phyloP scores from a whole-genome alignment of 345 rosid genomes.

The Hypericum perforatum region DNA sequence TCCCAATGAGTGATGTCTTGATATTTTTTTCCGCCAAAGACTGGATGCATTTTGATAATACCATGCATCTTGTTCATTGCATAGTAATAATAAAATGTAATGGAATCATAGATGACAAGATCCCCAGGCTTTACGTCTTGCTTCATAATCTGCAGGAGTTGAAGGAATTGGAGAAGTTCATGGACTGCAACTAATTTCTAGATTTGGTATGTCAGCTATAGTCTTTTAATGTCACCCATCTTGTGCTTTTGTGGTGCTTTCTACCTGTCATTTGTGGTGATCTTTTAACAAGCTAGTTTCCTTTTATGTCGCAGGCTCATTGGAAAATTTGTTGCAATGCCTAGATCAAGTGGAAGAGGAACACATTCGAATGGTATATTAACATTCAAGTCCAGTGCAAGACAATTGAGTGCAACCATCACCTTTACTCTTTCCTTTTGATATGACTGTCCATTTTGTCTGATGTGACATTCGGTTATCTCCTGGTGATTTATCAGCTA shows the following conservation, averaged over 20 bases:
- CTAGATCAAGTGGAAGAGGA: slow-evolving; percentile 63
- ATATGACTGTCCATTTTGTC: too few species aligned
- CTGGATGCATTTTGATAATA: too few species aligned
- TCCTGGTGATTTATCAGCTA: too few species aligned
- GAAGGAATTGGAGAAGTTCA: slow-evolving; percentile 72
- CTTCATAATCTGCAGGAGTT: slow-evolving; percentile 49
- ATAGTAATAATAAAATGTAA: too few species aligned
- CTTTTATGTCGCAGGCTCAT: slow-evolving; percentile 35
- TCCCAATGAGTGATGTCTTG: too few species aligned
- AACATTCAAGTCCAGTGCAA: too few species aligned
- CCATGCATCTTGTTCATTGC: too few species aligned
- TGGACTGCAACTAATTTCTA: slow-evolving; percentile 62
- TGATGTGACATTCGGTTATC: too few species aligned
- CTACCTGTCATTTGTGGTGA: neutral
- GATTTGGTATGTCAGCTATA: slow-evolving; percentile 49
- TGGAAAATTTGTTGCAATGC: slow-evolving; percentile 66
- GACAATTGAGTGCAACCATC: too few species aligned
- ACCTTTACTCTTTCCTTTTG: too few species aligned
- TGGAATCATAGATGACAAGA: too few species aligned
- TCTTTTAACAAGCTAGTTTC: slow-evolving; percentile 6
- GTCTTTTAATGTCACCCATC: neutral
- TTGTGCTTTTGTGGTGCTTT: slow-evolving; percentile 1
- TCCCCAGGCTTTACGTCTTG: neutral
- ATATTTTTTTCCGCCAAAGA: too few species aligned
- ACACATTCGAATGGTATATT: slow-evolving; percentile 44